Conservation (phyloP, 768 basidiomycete species). For the Lentinus tigrinus region DNA sequence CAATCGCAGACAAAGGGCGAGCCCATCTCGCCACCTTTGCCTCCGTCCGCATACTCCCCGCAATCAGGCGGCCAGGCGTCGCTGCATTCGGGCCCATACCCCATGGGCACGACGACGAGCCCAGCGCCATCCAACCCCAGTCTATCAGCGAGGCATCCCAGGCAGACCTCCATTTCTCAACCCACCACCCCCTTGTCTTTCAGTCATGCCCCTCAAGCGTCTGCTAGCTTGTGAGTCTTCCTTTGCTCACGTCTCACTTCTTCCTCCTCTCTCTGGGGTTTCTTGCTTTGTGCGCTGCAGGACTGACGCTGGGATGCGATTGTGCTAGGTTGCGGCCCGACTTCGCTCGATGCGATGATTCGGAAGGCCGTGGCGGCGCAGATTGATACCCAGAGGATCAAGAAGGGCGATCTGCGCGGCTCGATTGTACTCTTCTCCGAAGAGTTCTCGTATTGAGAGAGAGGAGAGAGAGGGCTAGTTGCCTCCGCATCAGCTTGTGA, state of each 20-base stretch:
- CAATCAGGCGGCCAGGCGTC: conserved; percentile 39
- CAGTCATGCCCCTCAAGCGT: conserved; percentile 51
- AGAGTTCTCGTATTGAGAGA: conserved; percentile 58
- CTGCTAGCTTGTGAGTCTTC: conserved; percentile 58
- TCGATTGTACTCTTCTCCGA: conserved; percentile 63
- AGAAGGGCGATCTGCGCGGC: conserved; percentile 57
- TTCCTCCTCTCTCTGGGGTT: too few relatives aligned
- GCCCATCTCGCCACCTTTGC: conserved; percentile 43
- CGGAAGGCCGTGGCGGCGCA: conserved; percentile 61
- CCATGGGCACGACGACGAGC: conserved; percentile 67
- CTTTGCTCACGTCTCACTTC: too few relatives aligned
- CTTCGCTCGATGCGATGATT: conserved; percentile 65
- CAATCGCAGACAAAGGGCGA: conserved; percentile 59
- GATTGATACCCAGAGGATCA: conserved; percentile 53
- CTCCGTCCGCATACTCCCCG: conserved; percentile 54
- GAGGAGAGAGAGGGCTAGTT: too few relatives aligned
- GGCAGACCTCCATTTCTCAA: conserved; percentile 59
- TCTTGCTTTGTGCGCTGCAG: too few relatives aligned
- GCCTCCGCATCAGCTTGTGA: too few relatives aligned
- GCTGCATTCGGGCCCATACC: conserved; percentile 45
- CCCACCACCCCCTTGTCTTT: conserved; percentile 76
- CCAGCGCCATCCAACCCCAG: conserved; percentile 54
- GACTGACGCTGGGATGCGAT: too few relatives aligned
- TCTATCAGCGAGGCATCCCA: conserved; percentile 45
- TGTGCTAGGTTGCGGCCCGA: conserved; percentile 78